phyloP scores from a whole-genome alignment of 1,139 yeast species.

The Blastobotrys ciferrii region DNA sequence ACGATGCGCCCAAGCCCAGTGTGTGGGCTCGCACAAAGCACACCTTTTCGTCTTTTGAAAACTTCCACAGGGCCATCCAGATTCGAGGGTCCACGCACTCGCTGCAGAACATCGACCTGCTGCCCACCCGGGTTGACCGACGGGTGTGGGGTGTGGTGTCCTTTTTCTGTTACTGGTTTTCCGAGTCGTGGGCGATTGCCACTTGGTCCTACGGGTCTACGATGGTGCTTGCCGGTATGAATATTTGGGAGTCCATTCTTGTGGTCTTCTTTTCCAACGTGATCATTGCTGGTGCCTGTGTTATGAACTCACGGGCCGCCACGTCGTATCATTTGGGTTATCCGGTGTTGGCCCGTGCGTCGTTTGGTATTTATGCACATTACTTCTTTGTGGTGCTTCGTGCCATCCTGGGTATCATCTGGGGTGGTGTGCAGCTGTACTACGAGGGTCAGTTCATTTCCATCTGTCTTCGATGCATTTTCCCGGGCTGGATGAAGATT shows the following conservation, averaged over 20 bases:
- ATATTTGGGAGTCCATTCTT: conserved; percentile 16
- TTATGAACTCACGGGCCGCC: conserved; percentile 26
- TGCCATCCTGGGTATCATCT: conserved; percentile 31
- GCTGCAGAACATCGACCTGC: conserved; percentile 19
- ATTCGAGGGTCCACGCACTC: conserved; percentile 18
- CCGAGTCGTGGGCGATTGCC: conserved; percentile 25
- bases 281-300: conserved; percentile 21
- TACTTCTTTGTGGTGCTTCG: conserved; percentile 30
- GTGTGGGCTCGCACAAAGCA: conserved; percentile 6
- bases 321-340: conserved; percentile 25
- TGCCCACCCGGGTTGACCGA: conserved; percentile 19
- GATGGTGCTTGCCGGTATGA: conserved; percentile 20
- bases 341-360: conserved; percentile 24
- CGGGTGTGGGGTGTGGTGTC: conserved; percentile 23
- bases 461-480: conserved; percentile 64
- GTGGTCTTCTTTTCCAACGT: conserved; percentile 19
- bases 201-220: conserved; percentile 21
- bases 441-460: conserved; percentile 44
- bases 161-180: conserved; percentile 23
- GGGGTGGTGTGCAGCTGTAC: conserved; percentile 34
- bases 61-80: conserved; percentile 14
- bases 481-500: conserved; percentile 56
- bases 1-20: not conserved
- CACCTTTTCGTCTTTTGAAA: conserved; percentile 17
- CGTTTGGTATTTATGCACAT: conserved; percentile 25